Base-by-base conservation (phyloP, 1,284 basidiomycete genomes). In the Rhizoctonia solani region DNA sequence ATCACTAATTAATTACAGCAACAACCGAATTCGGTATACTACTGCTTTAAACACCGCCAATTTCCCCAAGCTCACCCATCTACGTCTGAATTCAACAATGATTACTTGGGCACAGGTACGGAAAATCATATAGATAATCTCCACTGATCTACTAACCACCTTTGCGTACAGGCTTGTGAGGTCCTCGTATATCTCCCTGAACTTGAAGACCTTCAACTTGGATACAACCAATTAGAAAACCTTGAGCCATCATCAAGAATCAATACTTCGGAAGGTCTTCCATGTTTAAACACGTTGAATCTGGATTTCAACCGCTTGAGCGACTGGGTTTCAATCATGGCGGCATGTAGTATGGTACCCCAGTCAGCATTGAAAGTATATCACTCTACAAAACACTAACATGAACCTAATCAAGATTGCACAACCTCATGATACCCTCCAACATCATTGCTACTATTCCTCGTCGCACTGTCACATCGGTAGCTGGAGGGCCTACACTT, bases 11-110 rank as follows among this genome's bases (percentile, higher is more conserved):
- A 23, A 74, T 71, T 68, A 46, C 76, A 92, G 86, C 78, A 85
- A 81, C 50, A 89, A 85, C 73, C 85, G 87, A 56, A 77, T 89
- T 68, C 73, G 74, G 42, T 46, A 59, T 46, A 54, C 49, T 29
- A 25, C 47, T 11, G 21, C 58, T 30, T 23, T 47, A 19, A 32
- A 39, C 34, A 59, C 42, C 23, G 46, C 16, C 9, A 23, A 44
- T 19, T 14, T 70, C 41, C 56, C 54, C 23, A 37, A 46, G 19
- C 42, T 68, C 42, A 67, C 74, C 96, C 47, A 91, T 71, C 78
- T 97, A 44, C 85, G 89, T 63, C 77, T 97, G n/a, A 95, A 92
- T 73, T 82, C 80, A 50, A 90, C 89, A 0, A 77, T 87, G 25
- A 81, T 87, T 39, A 79, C 81, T 29, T 96, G 93, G 93, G 72